These are phyloP conservation scores for Daldinia loculata DNA, from an alignment of 495 filamentous ascomycete genomes.

Conservation along the genomic window DNA sequence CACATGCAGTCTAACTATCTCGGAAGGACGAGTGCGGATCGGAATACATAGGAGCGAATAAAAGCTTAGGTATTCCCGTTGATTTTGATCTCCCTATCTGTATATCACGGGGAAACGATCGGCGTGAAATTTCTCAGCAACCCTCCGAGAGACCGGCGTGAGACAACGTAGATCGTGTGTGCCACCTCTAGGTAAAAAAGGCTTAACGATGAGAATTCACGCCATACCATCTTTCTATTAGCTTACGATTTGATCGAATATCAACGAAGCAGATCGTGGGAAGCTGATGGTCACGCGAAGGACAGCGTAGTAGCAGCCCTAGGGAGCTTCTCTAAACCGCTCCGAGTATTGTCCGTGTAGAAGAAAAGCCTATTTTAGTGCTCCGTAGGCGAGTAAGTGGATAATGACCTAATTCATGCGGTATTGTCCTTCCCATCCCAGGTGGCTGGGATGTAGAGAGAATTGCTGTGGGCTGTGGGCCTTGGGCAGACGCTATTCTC, in stretches of 20 bases:
- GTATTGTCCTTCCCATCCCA: neutral
- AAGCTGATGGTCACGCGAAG: slow-evolving; percentile 16
- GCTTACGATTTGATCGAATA: slow-evolving; percentile 4
- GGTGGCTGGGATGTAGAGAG: slow-evolving; percentile 16
- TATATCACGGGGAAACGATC: slow-evolving; percentile 5
- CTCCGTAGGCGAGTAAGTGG: slow-evolving; percentile 26
- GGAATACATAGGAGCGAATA: slow-evolving; percentile 6
- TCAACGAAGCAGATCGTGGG: slow-evolving; percentile 3
- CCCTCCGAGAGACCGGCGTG: slow-evolving; percentile 7
- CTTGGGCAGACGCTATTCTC: slow-evolving; percentile 19
- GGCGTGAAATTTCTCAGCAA: slow-evolving; percentile 8
- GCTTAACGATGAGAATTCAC: neutral
- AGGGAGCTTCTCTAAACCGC: slow-evolving; percentile 14
- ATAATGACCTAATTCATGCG: slow-evolving; percentile 35
- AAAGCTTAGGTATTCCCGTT: slow-evolving; percentile 13
- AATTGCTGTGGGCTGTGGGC: slow-evolving; percentile 19
- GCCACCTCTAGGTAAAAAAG: neutral
- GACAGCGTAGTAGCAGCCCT: slow-evolving; percentile 15
- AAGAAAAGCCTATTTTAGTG: slow-evolving; percentile 22
- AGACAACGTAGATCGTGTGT: slow-evolving; percentile 8
- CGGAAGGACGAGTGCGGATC: slow-evolving; percentile 21
- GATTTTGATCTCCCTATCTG: slow-evolving; percentile 9
- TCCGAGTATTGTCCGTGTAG: slow-evolving; percentile 20
- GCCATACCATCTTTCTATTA: neutral
- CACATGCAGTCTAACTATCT: slow-evolving; percentile 17